phyloP scores from a whole-genome alignment of 371 early-diverging fungal genomes.

The Umbelopsis sp. region DNA sequence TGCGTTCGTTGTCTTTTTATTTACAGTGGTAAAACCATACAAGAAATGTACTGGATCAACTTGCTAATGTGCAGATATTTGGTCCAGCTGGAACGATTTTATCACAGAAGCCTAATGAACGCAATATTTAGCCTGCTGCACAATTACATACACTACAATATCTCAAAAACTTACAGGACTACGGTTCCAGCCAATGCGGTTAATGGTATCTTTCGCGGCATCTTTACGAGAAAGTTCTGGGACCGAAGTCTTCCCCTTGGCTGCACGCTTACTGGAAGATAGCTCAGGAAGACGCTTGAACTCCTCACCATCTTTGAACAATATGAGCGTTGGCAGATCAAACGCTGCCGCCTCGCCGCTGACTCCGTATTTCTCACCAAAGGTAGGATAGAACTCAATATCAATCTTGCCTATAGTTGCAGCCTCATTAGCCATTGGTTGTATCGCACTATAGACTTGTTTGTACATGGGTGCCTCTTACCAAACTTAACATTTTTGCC shows the following conservation, averaged over 20 bases:
- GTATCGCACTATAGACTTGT: not conserved
- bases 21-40: not conserved
- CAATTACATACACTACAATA: not conserved
- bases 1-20: constrained; percentile 1
- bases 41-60: not conserved
- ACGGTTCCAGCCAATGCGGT: constrained; percentile 53
- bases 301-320: constrained; percentile 49
- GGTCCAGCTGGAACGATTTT: constrained; percentile 43
- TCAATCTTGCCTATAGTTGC: constrained; percentile 46
- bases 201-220: constrained; percentile 50
- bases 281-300: constrained; percentile 47
- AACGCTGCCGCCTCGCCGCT: constrained; percentile 54
- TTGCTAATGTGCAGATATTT: constrained; percentile 31
- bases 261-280: constrained; percentile 32
- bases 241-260: constrained; percentile 10
- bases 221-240: constrained; percentile 27
- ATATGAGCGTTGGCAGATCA: constrained; percentile 50
- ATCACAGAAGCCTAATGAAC: constrained; percentile 43
- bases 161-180: constrained; percentile 37
- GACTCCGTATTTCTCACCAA: constrained; percentile 48
- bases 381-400: constrained; percentile 44
- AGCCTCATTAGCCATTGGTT: not conserved
- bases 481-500: constrained; percentile 46
- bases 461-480: constrained; percentile 17
- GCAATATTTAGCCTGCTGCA: not conserved